Evolutionary conservation across 371 early-diverging fungal genomes (phyloP).

Genomic region (Chytridiales sp.): DNA sequence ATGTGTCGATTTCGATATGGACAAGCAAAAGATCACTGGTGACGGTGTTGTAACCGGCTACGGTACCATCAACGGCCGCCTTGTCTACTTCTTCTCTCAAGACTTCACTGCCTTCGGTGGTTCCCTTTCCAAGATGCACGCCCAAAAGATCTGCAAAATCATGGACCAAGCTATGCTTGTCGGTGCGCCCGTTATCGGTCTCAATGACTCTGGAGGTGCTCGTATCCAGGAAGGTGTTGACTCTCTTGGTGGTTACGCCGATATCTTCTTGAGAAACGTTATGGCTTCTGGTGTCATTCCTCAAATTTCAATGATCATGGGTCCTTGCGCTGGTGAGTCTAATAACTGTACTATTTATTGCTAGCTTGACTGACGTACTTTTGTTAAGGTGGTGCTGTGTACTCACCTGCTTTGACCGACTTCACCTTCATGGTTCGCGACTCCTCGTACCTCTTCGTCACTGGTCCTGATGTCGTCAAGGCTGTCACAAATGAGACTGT

Average conservation of each 20-base stretch:
- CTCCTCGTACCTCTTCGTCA: slow-evolving; percentile 95
- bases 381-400: slow-evolving; percentile 79
- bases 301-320: slow-evolving; percentile 95
- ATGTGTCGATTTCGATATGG: slow-evolving; percentile 92
- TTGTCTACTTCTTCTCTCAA: slow-evolving; percentile 90
- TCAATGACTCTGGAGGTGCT: slow-evolving; percentile 97
- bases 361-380: too few species aligned
- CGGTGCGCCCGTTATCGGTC: slow-evolving; percentile 92
- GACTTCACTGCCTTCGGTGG: slow-evolving; percentile 96
- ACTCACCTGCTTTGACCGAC: slow-evolving; percentile 96
- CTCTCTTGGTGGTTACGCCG: slow-evolving; percentile 93
- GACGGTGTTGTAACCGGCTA: slow-evolving; percentile 96
- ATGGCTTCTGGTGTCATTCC: slow-evolving; percentile 93
- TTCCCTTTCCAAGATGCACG: slow-evolving; percentile 83
- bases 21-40: slow-evolving; percentile 81
- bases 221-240: slow-evolving; percentile 98
- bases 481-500: slow-evolving; percentile 93
- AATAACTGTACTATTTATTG: too few species aligned
- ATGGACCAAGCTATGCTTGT: slow-evolving; percentile 94
- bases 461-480: slow-evolving; percentile 96
- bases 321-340: slow-evolving; percentile 83
- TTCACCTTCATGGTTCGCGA: slow-evolving; percentile 96
- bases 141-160: slow-evolving; percentile 80
- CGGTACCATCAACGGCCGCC: slow-evolving; percentile 89
- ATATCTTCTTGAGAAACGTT: slow-evolving; percentile 91